Conservation (phyloP, 2,329 filamentous ascomycete genomes). For the Microsporum audouinii region DNA sequence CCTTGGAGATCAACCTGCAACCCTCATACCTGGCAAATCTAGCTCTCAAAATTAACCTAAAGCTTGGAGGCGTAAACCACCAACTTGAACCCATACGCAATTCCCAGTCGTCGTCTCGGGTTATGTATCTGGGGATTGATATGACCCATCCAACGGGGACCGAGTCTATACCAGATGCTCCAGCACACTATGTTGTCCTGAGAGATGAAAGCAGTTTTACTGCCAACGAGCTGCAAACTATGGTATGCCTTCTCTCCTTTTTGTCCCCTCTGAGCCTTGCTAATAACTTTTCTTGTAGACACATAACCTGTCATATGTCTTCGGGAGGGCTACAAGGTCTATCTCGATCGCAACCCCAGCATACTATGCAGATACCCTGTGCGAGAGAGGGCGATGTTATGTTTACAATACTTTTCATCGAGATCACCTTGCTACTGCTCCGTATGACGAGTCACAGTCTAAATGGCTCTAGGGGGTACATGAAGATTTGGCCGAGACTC, state of each 20-base stretch:
- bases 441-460: conserved; percentile 35
- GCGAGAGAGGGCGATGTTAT: conserved; percentile 63
- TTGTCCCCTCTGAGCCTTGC: conserved; percentile 56
- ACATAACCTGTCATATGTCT: conserved; percentile 61
- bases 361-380: conserved; percentile 81
- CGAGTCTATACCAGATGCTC: conserved; percentile 46
- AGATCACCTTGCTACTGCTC: background rate
- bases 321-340: conserved; percentile 71
- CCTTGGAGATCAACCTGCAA: background rate
- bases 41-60: conserved; percentile 70
- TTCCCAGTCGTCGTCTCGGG: conserved; percentile 53
- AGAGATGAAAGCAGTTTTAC: conserved; percentile 45
- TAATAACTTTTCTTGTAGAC: conserved; percentile 46
- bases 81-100: conserved; percentile 43
- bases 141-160: conserved; percentile 71
- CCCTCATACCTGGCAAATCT: conserved; percentile 45
- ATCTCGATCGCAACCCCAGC: conserved; percentile 78
- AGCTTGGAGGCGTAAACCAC: conserved; percentile 65
- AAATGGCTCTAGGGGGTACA: conserved; percentile 17
- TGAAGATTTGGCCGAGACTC: conserved; percentile 22
- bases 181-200: conserved; percentile 69
- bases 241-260: conserved; percentile 22
- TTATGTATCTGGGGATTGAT: conserved; percentile 80
- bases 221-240: conserved; percentile 40
- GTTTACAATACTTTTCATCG: conserved; percentile 28